Base-by-base conservation (phyloP, 1,284 basidiomycete genomes). In the Fomitopsis betulina region DNA sequence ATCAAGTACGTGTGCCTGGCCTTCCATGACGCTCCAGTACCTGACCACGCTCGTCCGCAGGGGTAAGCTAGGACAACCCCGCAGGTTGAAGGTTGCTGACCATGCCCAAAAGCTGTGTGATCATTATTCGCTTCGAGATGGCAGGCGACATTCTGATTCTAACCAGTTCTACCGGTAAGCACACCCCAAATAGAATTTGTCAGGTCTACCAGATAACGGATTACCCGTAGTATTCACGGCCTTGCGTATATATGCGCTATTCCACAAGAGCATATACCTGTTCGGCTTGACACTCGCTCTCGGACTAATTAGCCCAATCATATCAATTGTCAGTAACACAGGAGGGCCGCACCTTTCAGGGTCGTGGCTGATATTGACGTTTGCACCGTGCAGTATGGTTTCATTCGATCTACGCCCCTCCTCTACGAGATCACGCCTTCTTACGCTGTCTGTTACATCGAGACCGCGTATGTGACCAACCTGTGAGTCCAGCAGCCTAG, bases 231-330 rank as follows among this genome's bases (percentile, higher is more conserved):
- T 53, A 10, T 57, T 57, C 37, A 27, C 55, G 23, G 47, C 49
- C 4, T 19, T 52, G 38, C 55, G 55, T 23, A 30, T 57, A 21
- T 53, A 57, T 43, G 55, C 55, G 15, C 35, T 57, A 5, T 42
- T 30, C 17, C 30, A 52, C 10, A 27, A n/a, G 17, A 27, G 27
- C 12, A 33, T 38, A 3, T 33, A 8, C n/a, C 23, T 50, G 10
- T 56, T 30, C 17, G 55, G 25, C 38, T 19, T 57, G 3, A 57
- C 49, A 1, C 38, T 51, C 3, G 38, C 27, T 13, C 33, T 45
- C 8, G 55, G 55, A 25, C 17, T 57, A 4, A 37, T 57, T 15
- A 37, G 8, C 17, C 55, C 55, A 7, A 37, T 30, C 3, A 43
- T 57, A 32, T 43, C 27, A 9, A 30, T 30, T 2, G 55, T 57